Conservation (phyloP, 805 yeast genomes). For the Lipomyces orientalis region DNA sequence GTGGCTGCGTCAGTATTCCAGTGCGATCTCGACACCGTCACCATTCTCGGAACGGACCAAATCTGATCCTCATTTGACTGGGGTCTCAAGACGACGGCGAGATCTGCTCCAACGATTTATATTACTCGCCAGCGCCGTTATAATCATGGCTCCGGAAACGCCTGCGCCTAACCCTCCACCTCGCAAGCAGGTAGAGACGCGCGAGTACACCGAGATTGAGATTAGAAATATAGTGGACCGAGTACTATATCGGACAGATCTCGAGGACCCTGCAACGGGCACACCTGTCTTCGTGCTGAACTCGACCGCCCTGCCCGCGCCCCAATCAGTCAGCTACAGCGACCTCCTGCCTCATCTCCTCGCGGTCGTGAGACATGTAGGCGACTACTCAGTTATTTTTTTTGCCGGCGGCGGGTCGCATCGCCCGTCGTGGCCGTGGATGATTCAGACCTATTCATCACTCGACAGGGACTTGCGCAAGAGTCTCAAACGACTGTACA, state of each 20-base stretch:
- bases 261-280: conserved; percentile 68
- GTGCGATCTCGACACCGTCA: background rate
- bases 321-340: conserved; percentile 53
- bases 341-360: conserved; percentile 65
- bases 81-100: conserved; percentile 10
- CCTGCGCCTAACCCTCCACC: background rate
- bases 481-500: conserved; percentile 64
- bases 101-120: conserved; percentile 5
- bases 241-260: conserved; percentile 51
- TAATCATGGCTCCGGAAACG: conserved; percentile 4
- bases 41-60: background rate
- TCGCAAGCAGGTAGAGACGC: conserved; percentile 3
- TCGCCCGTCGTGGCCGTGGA: conserved; percentile 72
- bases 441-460: conserved; percentile 61
- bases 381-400: conserved; percentile 68
- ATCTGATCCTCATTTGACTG: background rate
- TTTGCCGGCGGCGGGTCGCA: conserved; percentile 80
- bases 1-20: conserved; percentile 5
- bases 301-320: conserved; percentile 75
- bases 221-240: conserved; percentile 25
- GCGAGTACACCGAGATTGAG: conserved; percentile 27
- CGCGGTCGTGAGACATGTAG: conserved; percentile 59
- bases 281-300: conserved; percentile 83
- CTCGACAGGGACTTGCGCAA: conserved; percentile 63
- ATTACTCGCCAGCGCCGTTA: background rate